Conservation (phyloP, 164 flowering plant species). For the Hamamelis virginiana region DNA sequence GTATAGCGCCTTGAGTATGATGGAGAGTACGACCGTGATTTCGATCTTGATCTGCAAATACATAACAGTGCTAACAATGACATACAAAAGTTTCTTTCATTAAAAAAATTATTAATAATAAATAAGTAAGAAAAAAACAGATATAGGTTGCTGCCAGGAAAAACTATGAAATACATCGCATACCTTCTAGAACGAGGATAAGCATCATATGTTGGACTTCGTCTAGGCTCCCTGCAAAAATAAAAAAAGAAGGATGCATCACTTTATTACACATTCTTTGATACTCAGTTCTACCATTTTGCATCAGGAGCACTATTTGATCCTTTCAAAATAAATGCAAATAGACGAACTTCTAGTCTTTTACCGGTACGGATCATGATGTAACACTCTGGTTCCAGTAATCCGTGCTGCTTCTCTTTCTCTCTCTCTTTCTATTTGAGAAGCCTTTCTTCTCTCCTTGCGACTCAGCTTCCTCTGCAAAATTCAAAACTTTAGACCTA, state of each 20-base stretch:
- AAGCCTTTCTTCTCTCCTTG: conserved; percentile 94
- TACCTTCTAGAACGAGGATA: conserved; percentile 92
- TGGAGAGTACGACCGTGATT: conserved; percentile 85
- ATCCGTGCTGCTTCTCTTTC: conserved; percentile 79
- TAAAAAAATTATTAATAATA: too few relatives aligned
- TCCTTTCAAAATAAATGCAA: neutral
- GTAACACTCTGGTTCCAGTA: conserved; percentile 63
- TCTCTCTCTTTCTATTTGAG: conserved; percentile 90
- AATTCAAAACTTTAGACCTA: conserved; percentile 6
- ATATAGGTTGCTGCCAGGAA: neutral
- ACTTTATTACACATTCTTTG: neutral
- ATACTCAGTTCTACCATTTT: neutral
- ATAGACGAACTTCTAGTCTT: neutral
- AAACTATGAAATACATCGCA: neutral
- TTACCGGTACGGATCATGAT: conserved; percentile 93
- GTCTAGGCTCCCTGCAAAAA: conserved; percentile 67
- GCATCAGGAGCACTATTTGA: neutral
- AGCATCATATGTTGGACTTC: conserved; percentile 96
- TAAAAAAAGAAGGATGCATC: neutral
- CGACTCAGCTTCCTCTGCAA: conserved; percentile 91
- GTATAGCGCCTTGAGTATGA: conserved; percentile 69
- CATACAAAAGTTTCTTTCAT: neutral
- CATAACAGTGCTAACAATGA: neutral
- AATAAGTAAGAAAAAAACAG: neutral
- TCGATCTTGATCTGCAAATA: conserved; percentile 58